Base-by-base conservation (phyloP, 805 yeast species). In the Kuraishia hungarica region DNA sequence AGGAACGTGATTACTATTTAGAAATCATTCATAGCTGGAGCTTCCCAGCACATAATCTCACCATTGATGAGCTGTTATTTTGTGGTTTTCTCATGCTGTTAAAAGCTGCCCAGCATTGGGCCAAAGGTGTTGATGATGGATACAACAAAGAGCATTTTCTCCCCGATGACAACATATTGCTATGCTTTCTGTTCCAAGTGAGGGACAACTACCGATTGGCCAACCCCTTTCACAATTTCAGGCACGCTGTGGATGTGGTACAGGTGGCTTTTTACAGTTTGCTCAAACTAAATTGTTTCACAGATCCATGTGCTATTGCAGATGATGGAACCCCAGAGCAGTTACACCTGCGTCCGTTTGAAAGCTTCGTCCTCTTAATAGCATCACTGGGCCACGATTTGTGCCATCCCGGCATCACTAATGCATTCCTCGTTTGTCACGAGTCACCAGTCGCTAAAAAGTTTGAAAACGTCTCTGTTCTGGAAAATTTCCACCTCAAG, bases 401-500 rank as follows among this genome's bases (percentile, higher is more conserved):
- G 35, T 96, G 97, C 22, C 99, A 94, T 69, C 98, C 98, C 0
- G 99, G 98, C 1, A 82, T 91, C n/a, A 90, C 96, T 15, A 89
- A 90, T 67, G 80, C 82, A 43, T 83, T 90, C 60, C 72, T 93
- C 67, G 72, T 75, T 23, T 74, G 79, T 56, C 67, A 81, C 61
- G 67, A 76, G 8, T 78, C 94, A 0, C 89, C 90, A 11, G 75
- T 90, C 23, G 81, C 93, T 2, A 66, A 70, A 54, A 62, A 81
- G 17, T 92, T 81, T 70, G 74, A 82, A 52, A 83, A 83, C 59
- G 72, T 80, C 54, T 85, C 93, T 7, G 86, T 88, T 1, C 75
- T 94, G 61, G 99, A 94, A 69, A 82, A 83, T 64, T 91, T 82
- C 71, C 99, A 94, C 69, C 76, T 82, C 10, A 77, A 85, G 6